Percentiles rank a stretch among this genome's conserved stretches.
Evolutionary conservation across 2,329 filamentous ascomycete genomes (phyloP).

Genomic region (Aspergillus chevalieri): DNA sequence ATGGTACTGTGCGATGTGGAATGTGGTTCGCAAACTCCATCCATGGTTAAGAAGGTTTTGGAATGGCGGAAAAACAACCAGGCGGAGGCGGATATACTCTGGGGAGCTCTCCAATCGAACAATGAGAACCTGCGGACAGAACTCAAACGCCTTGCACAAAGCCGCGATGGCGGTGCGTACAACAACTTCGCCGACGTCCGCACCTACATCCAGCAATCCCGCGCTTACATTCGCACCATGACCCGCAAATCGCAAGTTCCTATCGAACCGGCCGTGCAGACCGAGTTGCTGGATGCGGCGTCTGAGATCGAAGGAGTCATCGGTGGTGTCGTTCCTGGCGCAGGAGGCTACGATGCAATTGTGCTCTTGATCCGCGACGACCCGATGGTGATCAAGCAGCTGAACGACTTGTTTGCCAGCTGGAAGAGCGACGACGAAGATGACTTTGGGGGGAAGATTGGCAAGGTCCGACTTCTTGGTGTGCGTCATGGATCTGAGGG

Average conservation of each 20-base stretch:
- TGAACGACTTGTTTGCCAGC: conserved; percentile 57
- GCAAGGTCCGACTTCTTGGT: conserved; percentile 39
- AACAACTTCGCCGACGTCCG: conserved; percentile 50
- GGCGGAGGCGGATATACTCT: conserved; percentile 62
- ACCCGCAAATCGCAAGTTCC: conserved; percentile 67
- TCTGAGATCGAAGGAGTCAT: conserved; percentile 68
- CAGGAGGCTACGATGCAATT: conserved; percentile 88
- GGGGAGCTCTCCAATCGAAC: conserved; percentile 65
- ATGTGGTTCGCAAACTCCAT: conserved; percentile 84
- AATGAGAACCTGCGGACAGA: conserved; percentile 67
- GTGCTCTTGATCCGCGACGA: conserved; percentile 73
- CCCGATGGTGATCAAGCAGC: conserved; percentile 52
- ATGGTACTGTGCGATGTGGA: conserved; percentile 94
- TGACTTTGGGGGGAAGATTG: conserved; percentile 41
- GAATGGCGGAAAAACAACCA: conserved; percentile 66
- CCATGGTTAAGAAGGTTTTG: conserved; percentile 91
- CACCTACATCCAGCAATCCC: conserved; percentile 46
- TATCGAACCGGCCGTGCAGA: conserved; percentile 84
- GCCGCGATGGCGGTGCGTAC: conserved; percentile 33
- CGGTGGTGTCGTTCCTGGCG: conserved; percentile 87
- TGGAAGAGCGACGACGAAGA: conserved; percentile 54
- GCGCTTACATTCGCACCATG: conserved; percentile 67
- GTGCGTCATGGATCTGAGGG: conserved; percentile 44
- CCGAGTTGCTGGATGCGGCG: conserved; percentile 71
- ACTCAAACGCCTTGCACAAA: conserved; percentile 50